Evolutionary conservation across 2,329 filamentous ascomycete species (phyloP).

Genomic region (Hypoxylon sp.): DNA sequence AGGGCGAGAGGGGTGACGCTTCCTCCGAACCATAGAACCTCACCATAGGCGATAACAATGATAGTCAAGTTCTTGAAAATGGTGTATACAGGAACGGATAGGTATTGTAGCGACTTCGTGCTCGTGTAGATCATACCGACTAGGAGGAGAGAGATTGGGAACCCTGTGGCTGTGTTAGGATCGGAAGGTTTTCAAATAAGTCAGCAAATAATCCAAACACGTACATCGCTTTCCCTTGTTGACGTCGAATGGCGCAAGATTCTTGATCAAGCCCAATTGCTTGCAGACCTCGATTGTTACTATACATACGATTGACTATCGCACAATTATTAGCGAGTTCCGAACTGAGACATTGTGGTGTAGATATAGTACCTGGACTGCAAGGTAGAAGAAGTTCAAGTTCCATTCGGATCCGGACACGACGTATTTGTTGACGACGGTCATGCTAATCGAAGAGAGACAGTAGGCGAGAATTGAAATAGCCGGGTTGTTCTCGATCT

Average conservation of each 20-base stretch:
- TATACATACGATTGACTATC: conserved; percentile 89
- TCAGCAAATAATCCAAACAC: conserved; percentile 52
- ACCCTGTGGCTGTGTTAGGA: conserved; percentile 73
- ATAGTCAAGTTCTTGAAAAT: conserved; percentile 99
- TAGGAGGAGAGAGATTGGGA: conserved; percentile 93
- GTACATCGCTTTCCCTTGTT: conserved; percentile 94
- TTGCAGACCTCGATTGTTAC: conserved; percentile 87
- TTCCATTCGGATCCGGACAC: conserved; percentile 93
- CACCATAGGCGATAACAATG: conserved; percentile 97
- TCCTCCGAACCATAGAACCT: conserved; percentile 98
- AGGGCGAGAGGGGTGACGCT: conserved; percentile 89
- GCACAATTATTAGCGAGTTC: conserved; percentile 37
- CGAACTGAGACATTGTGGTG: conserved; percentile 1
- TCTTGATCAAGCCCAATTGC: conserved; percentile 84
- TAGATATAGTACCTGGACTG: conserved; percentile 79
- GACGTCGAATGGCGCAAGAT: conserved; percentile 83
- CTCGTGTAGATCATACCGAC: conserved; percentile 99
- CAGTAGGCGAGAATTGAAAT: conserved; percentile 92
- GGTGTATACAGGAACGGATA: conserved; percentile 98
- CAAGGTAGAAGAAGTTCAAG: conserved; percentile 94
- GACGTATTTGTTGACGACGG: conserved; percentile 99
- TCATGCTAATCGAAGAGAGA: conserved; percentile 97
- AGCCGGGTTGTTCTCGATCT: conserved; percentile 80
- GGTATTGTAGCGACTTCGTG: conserved; percentile 94
- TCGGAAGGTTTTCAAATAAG: conserved; percentile 2